phyloP scores from a whole-genome alignment of 2,329 filamentous ascomycete species.

The Fonsecaea nubica region DNA sequence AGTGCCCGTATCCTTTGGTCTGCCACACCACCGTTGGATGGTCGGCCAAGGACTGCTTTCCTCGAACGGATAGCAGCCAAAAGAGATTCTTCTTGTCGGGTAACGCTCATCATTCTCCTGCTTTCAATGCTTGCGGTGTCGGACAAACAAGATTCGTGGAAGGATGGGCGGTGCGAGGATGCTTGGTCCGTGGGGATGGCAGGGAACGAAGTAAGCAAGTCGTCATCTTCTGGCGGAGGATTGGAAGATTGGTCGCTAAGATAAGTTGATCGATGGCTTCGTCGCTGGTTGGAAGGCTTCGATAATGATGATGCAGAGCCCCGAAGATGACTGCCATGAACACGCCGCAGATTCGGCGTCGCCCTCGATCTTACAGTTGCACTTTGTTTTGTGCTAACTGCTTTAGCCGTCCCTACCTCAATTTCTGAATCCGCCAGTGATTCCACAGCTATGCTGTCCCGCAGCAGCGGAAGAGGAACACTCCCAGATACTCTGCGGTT shows the following conservation, averaged over 20 bases:
- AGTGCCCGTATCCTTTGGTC: slow-evolving; percentile 41
- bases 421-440: slow-evolving; percentile 47
- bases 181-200: slow-evolving; percentile 30
- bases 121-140: slow-evolving; percentile 41
- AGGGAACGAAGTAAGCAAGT: slow-evolving; percentile 37
- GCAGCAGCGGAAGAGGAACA: slow-evolving; percentile 33
- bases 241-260: slow-evolving; percentile 32
- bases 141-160: slow-evolving; percentile 32
- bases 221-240: slow-evolving; percentile 20
- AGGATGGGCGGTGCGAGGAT: slow-evolving; percentile 27
- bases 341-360: slow-evolving; percentile 25
- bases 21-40: slow-evolving; percentile 45
- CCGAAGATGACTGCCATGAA: slow-evolving; percentile 30
- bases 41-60: slow-evolving; percentile 50
- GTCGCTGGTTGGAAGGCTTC: slow-evolving; percentile 13
- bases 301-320: slow-evolving; percentile 22
- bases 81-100: slow-evolving; percentile 59
- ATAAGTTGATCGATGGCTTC: slow-evolving; percentile 25
- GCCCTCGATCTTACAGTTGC: slow-evolving; percentile 10
- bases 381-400: slow-evolving; percentile 44
- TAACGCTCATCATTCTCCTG: slow-evolving; percentile 60
- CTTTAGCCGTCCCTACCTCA: slow-evolving; percentile 53
- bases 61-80: slow-evolving; percentile 59
- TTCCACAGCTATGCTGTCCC: slow-evolving; percentile 51
- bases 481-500: slow-evolving; percentile 14